These are phyloP conservation scores for Coemansia furcata DNA, from an alignment of 192 early-diverging fungal species.

Conservation along the genomic window DNA sequence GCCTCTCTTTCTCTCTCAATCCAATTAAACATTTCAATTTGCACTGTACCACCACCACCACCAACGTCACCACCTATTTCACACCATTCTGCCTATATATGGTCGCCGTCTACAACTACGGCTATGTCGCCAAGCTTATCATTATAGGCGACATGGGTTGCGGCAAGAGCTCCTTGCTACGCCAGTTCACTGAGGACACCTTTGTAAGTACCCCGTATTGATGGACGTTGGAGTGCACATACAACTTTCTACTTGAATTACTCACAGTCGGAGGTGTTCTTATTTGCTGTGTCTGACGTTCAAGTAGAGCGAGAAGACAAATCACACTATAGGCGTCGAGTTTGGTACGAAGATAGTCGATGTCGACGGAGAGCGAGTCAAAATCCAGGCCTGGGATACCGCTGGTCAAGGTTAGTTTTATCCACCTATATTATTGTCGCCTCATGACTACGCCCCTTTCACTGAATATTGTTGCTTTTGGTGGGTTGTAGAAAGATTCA, in stretches of 20 bases:
- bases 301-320: conserved; percentile 58
- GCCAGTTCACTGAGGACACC: conserved; percentile 49
- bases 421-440: neutral
- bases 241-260: neutral
- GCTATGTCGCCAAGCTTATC: conserved; percentile 56
- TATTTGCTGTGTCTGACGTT: conserved; percentile 21
- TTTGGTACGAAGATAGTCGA: conserved; percentile 73
- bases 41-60: neutral
- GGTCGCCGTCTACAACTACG: conserved; percentile 55
- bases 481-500: conserved; percentile 54
- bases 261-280: neutral
- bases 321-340: conserved; percentile 78
- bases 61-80: neutral
- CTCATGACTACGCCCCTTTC: neutral
- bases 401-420: conserved; percentile 61
- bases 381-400: conserved; percentile 75
- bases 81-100: conserved; percentile 10
- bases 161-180: conserved; percentile 56
- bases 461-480: conserved; percentile 6
- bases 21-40: neutral
- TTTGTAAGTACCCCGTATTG: conserved; percentile 37
- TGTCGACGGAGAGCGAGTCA: conserved; percentile 64
- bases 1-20: neutral
- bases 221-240: too few species aligned
- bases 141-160: conserved; percentile 58